Base-by-base conservation (phyloP, 805 yeast genomes). In the Candida nemodendra region DNA sequence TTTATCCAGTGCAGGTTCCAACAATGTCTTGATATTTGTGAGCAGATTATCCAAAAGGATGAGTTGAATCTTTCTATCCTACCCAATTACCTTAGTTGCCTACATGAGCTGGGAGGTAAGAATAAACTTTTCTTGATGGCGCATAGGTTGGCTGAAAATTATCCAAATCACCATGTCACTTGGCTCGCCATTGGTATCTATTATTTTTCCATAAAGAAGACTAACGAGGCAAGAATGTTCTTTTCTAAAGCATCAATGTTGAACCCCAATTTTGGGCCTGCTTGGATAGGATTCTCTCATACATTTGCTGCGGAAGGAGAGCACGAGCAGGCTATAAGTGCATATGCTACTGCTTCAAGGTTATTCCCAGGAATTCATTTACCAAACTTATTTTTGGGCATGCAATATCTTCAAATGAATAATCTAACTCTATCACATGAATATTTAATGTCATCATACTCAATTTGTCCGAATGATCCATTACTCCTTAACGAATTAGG, bases 221-320 rank as follows among this genome's bases (percentile, higher is more conserved):
- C 85, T 9, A 60, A 79, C 5, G 97, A 90, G 47, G 96, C 98
- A 0, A 70, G 99, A 42, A 76, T 84, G 46, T 88, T 76, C 56
- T 93, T 89, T 62, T 82, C 93, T 27, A 89, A 87, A 57, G 90
- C 97, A 0, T 87, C 97, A 1, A 71, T 89, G 48, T 62, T 90
- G 43, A 84, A 88, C 53, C 95, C 99, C 3, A 85, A 81, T 48
- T 89, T 86, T 65, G 95, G 93, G 0, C 91, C 86, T 36, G 95
- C 98, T 1, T 93, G 99, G 99, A 80, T 93, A 23, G 99, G 97
- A 2, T 93, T 93, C 66, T 98, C 98, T 1, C 98, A 91, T 55
- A 90, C 98, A 0, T 93, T 90, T 74, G 96, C 96, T 0, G 82
- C 86, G 3, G 99, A 93, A 59, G 95, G 96, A n/a, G 99, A 93